Percentiles rank a stretch among this genome's conserved stretches.
Evolutionary conservation across 495 filamentous ascomycete genomes (phyloP).

Genomic region (Alectoria sarmentosa): DNA sequence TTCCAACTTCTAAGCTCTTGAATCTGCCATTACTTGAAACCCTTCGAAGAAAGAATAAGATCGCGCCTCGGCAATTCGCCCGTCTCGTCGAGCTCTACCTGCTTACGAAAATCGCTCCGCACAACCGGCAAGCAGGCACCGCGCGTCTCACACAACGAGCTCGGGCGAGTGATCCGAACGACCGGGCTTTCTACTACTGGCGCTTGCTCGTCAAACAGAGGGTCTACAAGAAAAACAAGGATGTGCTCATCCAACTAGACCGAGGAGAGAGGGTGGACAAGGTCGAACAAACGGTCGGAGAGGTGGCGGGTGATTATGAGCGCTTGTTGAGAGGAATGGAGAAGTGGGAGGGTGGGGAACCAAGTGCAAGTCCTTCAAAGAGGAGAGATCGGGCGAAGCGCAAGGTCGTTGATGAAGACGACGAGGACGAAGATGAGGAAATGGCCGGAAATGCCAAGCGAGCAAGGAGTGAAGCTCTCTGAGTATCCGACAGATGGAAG

Average conservation of each 20-base stretch:
- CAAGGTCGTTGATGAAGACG: constrained; percentile 23
- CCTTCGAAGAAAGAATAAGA: constrained; percentile 62
- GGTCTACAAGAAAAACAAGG: constrained; percentile 69
- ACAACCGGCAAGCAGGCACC: constrained; percentile 50
- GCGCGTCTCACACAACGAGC: constrained; percentile 51
- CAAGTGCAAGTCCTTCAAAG: constrained; percentile 11
- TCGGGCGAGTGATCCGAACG: constrained; percentile 45
- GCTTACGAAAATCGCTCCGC: constrained; percentile 60
- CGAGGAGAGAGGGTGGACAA: constrained; percentile 68
- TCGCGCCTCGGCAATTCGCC: constrained; percentile 79
- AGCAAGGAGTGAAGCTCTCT: constrained; percentile 13
- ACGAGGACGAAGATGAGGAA: constrained; percentile 18
- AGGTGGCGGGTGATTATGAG: constrained; percentile 78
- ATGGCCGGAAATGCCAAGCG: constrained; percentile 10
- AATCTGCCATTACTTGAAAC: constrained; percentile 48
- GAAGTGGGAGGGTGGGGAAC: constrained; percentile 33
- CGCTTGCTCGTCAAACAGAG: constrained; percentile 73
- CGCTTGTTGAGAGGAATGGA: constrained; percentile 51
- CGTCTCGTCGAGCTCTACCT: constrained; percentile 86
- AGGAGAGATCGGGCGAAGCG: constrained; percentile 27
- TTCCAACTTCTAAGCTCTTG: constrained; percentile 60
- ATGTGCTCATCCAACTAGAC: constrained; percentile 73
- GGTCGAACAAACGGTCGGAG: constrained; percentile 66
- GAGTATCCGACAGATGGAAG: neutral
- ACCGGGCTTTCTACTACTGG: constrained; percentile 72